Percentiles rank a stretch among this genome's conserved stretches.
Conservation (phyloP, 2,329 filamentous ascomycete genomes). For the Colletotrichum sp. region DNA sequence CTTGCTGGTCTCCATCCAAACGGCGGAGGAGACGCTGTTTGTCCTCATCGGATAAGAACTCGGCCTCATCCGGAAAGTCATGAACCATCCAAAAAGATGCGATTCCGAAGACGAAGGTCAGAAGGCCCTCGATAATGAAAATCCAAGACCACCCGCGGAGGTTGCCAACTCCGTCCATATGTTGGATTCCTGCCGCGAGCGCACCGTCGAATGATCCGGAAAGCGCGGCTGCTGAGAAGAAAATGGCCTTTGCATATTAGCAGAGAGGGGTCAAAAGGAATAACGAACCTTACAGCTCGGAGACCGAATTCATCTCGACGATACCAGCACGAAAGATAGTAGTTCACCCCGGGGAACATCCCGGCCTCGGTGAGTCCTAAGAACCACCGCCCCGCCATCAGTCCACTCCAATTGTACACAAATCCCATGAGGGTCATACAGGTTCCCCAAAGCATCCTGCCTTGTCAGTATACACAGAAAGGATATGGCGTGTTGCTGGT, state of each 20-base stretch:
- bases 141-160: slow-evolving; percentile 68
- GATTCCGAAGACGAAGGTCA: slow-evolving; percentile 72
- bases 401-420: slow-evolving; percentile 64
- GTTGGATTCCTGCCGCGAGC: slow-evolving; percentile 72
- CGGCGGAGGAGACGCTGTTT: slow-evolving; percentile 74
- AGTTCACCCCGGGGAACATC: slow-evolving; percentile 78
- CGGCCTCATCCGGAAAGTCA: slow-evolving; percentile 80
- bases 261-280: neutral
- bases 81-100: slow-evolving; percentile 79
- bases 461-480: slow-evolving; percentile 22
- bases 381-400: slow-evolving; percentile 73
- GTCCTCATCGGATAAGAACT: slow-evolving; percentile 73
- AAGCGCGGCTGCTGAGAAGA: slow-evolving; percentile 83
- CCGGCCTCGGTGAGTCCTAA: slow-evolving; percentile 78
- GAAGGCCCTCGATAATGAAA: slow-evolving; percentile 72
- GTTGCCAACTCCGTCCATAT: slow-evolving; percentile 69
- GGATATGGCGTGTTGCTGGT: neutral
- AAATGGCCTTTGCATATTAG: slow-evolving; percentile 58
- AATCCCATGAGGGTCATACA: slow-evolving; percentile 75
- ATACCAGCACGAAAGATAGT: slow-evolving; percentile 87
- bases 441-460: slow-evolving; percentile 68
- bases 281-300: slow-evolving; percentile 51
- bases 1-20: slow-evolving; percentile 73
- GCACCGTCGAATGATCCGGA: slow-evolving; percentile 81
- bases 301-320: slow-evolving; percentile 79